Percentiles rank a stretch among this genome's conserved stretches.
Conservation (phyloP, 1,284 basidiomycete species). For the Puccinia novopanici region DNA sequence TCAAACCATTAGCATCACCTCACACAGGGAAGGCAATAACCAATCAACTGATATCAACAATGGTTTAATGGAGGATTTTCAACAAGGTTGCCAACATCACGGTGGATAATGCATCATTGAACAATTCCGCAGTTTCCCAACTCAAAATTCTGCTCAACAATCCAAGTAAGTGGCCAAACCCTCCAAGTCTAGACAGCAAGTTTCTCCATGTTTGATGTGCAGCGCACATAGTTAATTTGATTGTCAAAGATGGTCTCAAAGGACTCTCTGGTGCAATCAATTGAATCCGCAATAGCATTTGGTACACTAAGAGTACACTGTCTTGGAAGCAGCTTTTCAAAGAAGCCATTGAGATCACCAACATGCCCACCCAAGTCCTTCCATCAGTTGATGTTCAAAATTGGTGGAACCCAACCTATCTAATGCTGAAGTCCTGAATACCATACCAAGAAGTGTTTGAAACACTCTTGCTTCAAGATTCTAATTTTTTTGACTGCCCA, state of each 20-base stretch:
- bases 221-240: background rate
- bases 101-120: slow-evolving; percentile 6
- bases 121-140: background rate
- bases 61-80: background rate
- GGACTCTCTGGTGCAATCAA: background rate
- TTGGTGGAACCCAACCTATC: background rate
- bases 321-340: background rate
- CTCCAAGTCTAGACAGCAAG: background rate
- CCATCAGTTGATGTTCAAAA: background rate
- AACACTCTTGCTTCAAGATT: too few species aligned
- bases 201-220: background rate
- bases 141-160: too few species aligned
- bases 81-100: slow-evolving; percentile 1
- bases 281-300: background rate
- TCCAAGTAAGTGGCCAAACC: background rate
- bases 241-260: slow-evolving; percentile 1
- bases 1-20: slow-evolving; percentile 11
- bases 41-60: background rate
- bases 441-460: too few species aligned
- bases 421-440: too few species aligned
- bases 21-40: background rate
- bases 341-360: background rate
- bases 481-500: too few species aligned
- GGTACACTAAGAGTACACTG: background rate
- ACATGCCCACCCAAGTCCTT: background rate